phyloP scores from a whole-genome alignment of 176 grass and related monocot genomes.

The Lolium multiflorum region DNA sequence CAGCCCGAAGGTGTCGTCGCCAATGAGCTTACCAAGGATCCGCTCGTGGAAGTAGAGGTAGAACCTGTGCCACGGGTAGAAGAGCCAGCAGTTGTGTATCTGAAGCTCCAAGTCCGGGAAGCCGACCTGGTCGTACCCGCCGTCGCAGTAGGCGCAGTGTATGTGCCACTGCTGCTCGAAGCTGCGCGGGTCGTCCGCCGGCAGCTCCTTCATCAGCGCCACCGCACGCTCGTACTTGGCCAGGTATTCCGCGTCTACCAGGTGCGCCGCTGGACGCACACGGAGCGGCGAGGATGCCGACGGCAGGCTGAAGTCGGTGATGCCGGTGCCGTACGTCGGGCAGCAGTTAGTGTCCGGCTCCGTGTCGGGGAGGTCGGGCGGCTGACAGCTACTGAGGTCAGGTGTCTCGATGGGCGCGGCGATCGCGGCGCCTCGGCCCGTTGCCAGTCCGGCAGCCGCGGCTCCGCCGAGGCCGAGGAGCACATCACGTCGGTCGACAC shows the following conservation, averaged over 20 bases:
- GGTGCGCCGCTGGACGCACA: no score
- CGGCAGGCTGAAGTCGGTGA: no score
- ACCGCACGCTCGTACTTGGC: no score
- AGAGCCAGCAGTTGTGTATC: conserved; percentile 63
- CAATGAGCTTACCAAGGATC: not conserved
- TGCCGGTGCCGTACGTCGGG: not conserved
- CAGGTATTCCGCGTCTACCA: no score
- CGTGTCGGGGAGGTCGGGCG: conserved; percentile 38
- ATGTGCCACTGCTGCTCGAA: no score
- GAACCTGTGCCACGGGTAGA: conserved; percentile 81
- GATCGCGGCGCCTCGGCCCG: conserved; percentile 13
- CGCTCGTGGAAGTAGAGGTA: not conserved
- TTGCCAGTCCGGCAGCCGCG: conserved; percentile 25
- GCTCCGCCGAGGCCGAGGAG: no score
- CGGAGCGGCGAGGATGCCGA: no score
- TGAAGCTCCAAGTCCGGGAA: conserved; percentile 56
- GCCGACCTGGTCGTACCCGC: no score
- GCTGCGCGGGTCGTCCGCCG: no score
- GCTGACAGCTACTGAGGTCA: conserved; percentile 49
- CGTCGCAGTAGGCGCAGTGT: no score
- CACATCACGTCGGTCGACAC: conserved; percentile 51
- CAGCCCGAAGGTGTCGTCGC: not conserved
- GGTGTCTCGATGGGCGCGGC: conserved; percentile 61
- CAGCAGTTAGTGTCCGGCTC: conserved; percentile 50
- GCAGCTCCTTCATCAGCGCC: no score